phyloP scores from a whole-genome alignment of 345 rosid genomes.

The Iberis pinnata region DNA sequence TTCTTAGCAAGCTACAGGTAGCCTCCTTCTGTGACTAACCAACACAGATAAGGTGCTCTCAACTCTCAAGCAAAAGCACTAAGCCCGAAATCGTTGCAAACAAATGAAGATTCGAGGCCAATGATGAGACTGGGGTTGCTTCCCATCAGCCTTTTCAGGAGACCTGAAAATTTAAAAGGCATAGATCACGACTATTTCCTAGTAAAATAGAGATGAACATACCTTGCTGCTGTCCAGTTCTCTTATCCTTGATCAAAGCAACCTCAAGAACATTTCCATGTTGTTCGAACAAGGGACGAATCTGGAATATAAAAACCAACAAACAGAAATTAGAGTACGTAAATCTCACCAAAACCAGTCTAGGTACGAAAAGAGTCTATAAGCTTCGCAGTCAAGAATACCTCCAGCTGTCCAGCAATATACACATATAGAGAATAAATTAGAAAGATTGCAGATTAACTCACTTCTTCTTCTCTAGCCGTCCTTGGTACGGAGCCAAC shows the following conservation, averaged over 20 bases:
- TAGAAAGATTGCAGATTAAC: conserved; percentile 18
- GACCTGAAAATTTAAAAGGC: conserved; percentile 62
- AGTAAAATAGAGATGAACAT: conserved; percentile 36
- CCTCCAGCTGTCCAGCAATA: background rate
- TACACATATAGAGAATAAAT: background rate
- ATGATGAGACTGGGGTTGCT: conserved; percentile 75
- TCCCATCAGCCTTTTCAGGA: conserved; percentile 84
- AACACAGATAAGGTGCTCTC: conserved; percentile 36
- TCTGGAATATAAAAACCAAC: conserved; percentile 39
- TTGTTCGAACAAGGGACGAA: conserved; percentile 74
- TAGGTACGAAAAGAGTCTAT: background rate
- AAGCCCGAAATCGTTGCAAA: conserved; percentile 60
- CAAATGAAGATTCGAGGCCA: conserved; percentile 64
- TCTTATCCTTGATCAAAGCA: conserved; percentile 90
- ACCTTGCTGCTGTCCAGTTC: conserved; percentile 98
- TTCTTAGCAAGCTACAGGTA: conserved; percentile 40
- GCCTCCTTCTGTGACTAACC: conserved; percentile 51
- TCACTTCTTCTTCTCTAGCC: conserved; percentile 77
- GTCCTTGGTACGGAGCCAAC: conserved; percentile 97
- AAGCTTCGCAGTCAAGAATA: background rate
- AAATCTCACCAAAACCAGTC: background rate
- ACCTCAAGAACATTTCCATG: conserved; percentile 92
- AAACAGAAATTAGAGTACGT: background rate
- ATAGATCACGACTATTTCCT: conserved; percentile 38
- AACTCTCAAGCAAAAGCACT: conserved; percentile 57